Evolutionary conservation across 768 basidiomycete species (phyloP), one percentile per base, ranked within the genome.

Genomic region (Naganishia antarctica): DNA sequence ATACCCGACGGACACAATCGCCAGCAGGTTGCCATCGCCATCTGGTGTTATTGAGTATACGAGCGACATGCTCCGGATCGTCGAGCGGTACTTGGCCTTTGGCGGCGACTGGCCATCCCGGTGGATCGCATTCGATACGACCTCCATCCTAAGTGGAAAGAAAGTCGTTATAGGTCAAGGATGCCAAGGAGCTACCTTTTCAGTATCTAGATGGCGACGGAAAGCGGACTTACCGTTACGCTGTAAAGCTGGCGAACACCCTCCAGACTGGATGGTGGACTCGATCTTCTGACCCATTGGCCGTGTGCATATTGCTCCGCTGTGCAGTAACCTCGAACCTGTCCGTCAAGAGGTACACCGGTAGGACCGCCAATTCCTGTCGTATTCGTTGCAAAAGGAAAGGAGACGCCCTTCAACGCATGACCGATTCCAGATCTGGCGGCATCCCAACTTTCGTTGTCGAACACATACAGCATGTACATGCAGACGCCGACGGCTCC

Each of bases 81-180:
- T 58, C 44, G 15, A 58, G 23, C 5, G 51, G 37, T 1, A 53
- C 51, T 34, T 34, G 28, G 6, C 63, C 63, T 37, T 59, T 58
- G 18, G n/a, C 53, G 18, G 29, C 29, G 21, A 58, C 29, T 7
- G 51, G 44, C 53, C 57, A 64, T 16, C 43, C 32, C 13, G 53
- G 41, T 0, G 63, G 63, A 12, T 64, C 50, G 37, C 63, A 64
- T 34, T 40, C 57, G 26, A 59, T 58, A 4, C 43, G 41, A 29
- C 53, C 51, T 34, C 23, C 29, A 15, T 41, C 28, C 63, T 64
- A 41, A 9, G 23, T 6, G 50, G 5, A 5, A 28, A 25, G 18
- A 32, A 25, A 32, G 5, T 25, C 5, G 50, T n/a, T 11, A 5
- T 18, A 53, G 11, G 11, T 28, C 8, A n/a, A 8, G 8, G 18